Evolutionary conservation across 768 basidiomycete species (phyloP), one percentile per base, ranked within the genome.

Genomic region (Hirschioporus abietinus): DNA sequence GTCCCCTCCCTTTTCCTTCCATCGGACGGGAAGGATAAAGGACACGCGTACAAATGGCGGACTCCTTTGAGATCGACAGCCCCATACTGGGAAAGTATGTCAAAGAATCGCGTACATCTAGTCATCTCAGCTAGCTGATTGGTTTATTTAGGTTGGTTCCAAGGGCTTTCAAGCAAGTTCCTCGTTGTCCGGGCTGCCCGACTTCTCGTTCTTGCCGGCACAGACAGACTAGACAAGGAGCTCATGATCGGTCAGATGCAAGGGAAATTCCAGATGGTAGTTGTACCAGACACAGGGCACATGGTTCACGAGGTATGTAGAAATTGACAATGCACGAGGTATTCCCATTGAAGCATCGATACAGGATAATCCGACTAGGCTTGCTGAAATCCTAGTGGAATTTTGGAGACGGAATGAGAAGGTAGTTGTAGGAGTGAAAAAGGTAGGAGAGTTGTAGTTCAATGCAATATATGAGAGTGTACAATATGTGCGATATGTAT

Each of bases 191-290:
- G 89, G 17, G 86, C 93, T 0, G 96, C 96, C 0, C 88, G 96
- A 30, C 78, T 99, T 27, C 85, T 99, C 25, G 85, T 99, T 9
- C 81, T 99, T 18, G 97, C 97, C 0, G 96, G 96, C 0, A 88
- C 95, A 20, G 97, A 99, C 71, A 83, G 95, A 20, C 85, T 99
- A 4, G 97, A 99, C 73, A 90, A 87, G 71, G 88, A 93, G 70
- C 83, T 99, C 60, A 97, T 96, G 90, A 95, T 99, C 63, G 97
- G 91, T 0, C 94, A 96, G 74, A 96, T 96, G 94, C 93, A 90
- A 75, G 85, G 87, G 35, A 98, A 97, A 75, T 99, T 98, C 77
- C 96, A 98, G 77, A 83, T 98, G 75, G 89, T 85, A 25, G 94
- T 99, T 42, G 84, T 96, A 67, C 85, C 87, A 9, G 87, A 88